Percentiles rank a stretch among this genome's conserved stretches.
These are phyloP conservation scores for Sanghuangporus baumii DNA, from an alignment of 1,284 basidiomycete species.

Conservation along the genomic window DNA sequence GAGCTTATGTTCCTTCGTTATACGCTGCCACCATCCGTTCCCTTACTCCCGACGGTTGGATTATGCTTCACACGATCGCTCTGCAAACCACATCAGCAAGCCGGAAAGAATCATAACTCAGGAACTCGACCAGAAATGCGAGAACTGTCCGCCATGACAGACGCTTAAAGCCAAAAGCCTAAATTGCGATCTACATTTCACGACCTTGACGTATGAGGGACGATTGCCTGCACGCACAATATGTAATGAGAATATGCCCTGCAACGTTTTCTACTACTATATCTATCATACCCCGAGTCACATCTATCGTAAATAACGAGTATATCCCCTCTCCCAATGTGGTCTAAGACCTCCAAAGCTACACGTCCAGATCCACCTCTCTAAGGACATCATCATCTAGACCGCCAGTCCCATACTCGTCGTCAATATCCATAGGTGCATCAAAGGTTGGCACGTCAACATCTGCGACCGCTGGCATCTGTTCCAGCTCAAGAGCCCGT, in stretches of 20 bases:
- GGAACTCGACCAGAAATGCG: conserved; percentile 15
- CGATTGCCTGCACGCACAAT: not conserved
- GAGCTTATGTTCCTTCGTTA: not conserved
- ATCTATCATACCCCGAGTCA: not conserved
- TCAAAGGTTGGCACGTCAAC: conserved; percentile 24
- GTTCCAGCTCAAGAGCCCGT: conserved; percentile 46
- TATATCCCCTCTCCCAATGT: not conserved
- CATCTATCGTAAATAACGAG: not conserved
- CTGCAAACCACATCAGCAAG: not conserved
- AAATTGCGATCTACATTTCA: not conserved
- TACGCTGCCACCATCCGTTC: not conserved
- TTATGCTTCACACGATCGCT: not conserved
- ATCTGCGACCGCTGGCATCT: conserved; percentile 32
- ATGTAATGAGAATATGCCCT: not conserved
- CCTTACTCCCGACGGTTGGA: not conserved
- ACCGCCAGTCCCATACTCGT: conserved; percentile 67
- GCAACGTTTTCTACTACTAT: not conserved
- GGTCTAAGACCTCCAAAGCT: conserved; percentile 9
- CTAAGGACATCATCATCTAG: conserved; percentile 61
- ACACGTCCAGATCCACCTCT: conserved; percentile 48
- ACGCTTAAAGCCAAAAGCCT: not conserved
- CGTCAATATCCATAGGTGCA: conserved; percentile 32
- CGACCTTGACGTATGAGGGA: not conserved
- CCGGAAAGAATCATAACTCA: conserved; percentile 14
- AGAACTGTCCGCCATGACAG: conserved; percentile 10